Conservation (phyloP, 2,329 filamentous ascomycete species). For the Boeremia lycopersici region DNA sequence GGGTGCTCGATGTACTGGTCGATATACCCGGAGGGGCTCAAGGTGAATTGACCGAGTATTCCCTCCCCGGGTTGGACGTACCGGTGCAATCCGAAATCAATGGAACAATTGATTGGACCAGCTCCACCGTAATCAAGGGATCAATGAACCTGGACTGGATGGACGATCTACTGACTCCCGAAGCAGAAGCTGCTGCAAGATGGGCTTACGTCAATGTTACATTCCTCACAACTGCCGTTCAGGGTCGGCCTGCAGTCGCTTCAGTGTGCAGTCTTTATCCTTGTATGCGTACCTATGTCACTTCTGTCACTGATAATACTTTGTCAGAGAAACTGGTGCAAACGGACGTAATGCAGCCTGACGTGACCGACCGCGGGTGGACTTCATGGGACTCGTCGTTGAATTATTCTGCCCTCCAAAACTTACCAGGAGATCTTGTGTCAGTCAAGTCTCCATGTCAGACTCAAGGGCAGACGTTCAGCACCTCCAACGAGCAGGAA, state of each 20-base stretch:
- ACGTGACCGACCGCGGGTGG: no score
- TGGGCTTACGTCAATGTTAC: slow-evolving; percentile 4
- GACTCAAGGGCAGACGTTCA: no score
- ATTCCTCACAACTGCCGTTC: not conserved
- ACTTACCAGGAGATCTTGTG: no score
- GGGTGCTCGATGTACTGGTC: not conserved
- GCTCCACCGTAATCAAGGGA: no score
- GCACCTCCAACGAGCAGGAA: not conserved
- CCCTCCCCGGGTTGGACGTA: no score
- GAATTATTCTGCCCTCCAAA: no score
- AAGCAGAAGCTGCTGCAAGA: not conserved
- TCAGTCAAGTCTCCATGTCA: no score
- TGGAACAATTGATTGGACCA: not conserved
- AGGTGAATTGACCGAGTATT: not conserved
- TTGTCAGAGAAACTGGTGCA: not conserved
- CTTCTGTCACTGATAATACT: not conserved
- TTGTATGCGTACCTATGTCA: not conserved
- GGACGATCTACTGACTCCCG: not conserved
- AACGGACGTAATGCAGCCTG: not conserved
- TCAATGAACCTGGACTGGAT: no score
- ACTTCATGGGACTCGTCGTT: no score
- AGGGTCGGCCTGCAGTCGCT: not conserved
- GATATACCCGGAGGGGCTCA: no score
- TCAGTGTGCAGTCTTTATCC: slow-evolving; percentile 3
- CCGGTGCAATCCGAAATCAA: not conserved